phyloP scores from a whole-genome alignment of 306 rosid species.

The Dryas drummondii region DNA sequence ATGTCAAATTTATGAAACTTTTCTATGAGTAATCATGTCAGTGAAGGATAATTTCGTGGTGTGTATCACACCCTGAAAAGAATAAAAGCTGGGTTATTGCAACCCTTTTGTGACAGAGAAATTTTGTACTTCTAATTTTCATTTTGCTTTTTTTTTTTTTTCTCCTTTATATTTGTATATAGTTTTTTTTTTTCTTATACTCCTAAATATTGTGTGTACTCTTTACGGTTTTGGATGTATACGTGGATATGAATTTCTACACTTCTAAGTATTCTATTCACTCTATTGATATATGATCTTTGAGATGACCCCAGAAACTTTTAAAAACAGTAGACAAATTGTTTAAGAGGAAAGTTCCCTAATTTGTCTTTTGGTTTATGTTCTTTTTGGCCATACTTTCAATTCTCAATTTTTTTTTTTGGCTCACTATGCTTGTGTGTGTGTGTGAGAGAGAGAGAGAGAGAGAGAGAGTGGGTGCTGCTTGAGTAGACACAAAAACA shows the following conservation, averaged over 20 bases:
- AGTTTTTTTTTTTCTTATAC: background rate
- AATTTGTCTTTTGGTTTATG: slow-evolving; percentile 1
- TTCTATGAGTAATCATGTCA: background rate
- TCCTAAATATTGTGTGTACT: background rate
- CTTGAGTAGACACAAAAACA: background rate
- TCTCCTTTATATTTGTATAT: background rate
- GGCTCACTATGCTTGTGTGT: too few relatives aligned
- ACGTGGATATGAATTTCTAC: background rate
- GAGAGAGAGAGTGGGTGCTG: background rate
- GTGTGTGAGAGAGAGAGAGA: too few relatives aligned
- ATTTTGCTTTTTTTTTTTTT: background rate
- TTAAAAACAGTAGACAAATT: background rate
- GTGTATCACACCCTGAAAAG: too few relatives aligned
- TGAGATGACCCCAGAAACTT: background rate
- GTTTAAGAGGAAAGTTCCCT: slow-evolving; percentile 15
- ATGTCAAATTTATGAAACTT: background rate
- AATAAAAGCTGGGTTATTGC: too few relatives aligned
- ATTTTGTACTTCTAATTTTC: too few relatives aligned
- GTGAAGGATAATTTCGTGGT: background rate
- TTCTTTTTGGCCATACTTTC: background rate
- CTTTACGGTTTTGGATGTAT: background rate
- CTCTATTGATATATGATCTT: background rate
- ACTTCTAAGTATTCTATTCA: background rate
- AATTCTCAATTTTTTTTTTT: too few relatives aligned
- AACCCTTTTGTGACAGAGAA: too few relatives aligned